Evolutionary conservation across 108 stramenopile species (phyloP), one percentile per base, ranked within the genome.

Genomic region (Cylindrotheca closterium): DNA sequence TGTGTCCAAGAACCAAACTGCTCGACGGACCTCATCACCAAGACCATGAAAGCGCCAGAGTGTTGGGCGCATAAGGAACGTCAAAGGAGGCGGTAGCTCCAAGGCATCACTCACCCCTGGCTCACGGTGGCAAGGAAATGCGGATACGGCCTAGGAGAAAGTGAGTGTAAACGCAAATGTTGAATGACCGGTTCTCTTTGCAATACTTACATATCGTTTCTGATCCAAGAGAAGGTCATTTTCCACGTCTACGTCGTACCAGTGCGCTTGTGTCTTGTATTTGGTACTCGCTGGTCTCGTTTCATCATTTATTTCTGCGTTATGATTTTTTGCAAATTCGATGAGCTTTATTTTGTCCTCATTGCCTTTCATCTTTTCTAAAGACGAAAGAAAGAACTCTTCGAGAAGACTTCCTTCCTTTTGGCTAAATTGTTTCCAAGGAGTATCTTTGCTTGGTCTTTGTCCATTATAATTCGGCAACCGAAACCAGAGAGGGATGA

Each of bases 21-120:
- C 67, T 19, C 83, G 60, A 22, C 81, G 69, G 4, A 88, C 75
- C 32, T 79, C 73, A 51, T 82, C 79, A 27, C 78, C 78, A 7
- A 73, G 66, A 30, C 86, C 87, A 65, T 88, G 67, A 33, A 81
- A 88, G 22, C 87, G 60, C 87, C 87, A 88, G 57, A 85, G 52
- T 1, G 81, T 84, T 2, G 87, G 87, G 2, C 81, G 68, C 67
- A 74, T 78, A 4, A 81, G 24, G 17, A 61, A 60, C 4, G 47
- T 19, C n/a, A 82, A 18, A 22, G 81, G 78, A 47, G 81, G 76
- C 0, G 71, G 69, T 22, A 62, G 68, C 7, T 77, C 33, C 8
- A 69, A 47, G 10, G 66, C 51, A n/a, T n/a, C n/a, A n/a, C n/a
- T n/a, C n/a, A n/a, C n/a, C n/a, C n/a, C n/a, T n/a, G n/a, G n/a